Percentiles rank a stretch among this genome's conserved stretches.
Evolutionary conservation across 257 asterid genomes (phyloP).

Genomic region (Solanum piurae): DNA sequence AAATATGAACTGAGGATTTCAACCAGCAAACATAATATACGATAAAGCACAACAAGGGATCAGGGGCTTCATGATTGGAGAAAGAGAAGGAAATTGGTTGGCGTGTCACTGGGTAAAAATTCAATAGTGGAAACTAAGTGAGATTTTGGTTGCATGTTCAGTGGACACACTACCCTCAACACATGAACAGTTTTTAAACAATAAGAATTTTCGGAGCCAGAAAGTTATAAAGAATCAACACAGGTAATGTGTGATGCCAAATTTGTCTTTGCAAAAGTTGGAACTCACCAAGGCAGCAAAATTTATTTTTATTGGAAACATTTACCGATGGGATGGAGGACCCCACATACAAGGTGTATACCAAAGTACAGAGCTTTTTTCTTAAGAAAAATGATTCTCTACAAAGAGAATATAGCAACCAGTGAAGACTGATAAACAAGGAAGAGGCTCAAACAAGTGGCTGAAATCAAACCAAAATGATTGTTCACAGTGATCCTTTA

Average conservation of each 20-base stretch:
- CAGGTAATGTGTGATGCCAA: background rate
- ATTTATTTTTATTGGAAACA: background rate
- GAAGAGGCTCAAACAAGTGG: background rate
- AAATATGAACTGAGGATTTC: background rate
- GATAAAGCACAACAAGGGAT: background rate
- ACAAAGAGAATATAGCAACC: background rate
- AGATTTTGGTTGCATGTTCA: background rate
- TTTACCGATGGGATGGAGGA: background rate
- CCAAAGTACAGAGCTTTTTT: background rate
- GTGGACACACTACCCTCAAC: background rate
- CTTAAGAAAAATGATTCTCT: background rate
- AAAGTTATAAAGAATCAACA: background rate
- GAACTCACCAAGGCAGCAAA: background rate
- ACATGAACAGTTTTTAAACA: background rate
- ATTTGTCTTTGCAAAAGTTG: background rate
- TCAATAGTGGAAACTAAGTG: background rate
- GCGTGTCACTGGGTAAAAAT: background rate
- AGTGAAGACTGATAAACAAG: background rate
- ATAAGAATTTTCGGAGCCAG: background rate
- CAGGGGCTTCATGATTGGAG: background rate
- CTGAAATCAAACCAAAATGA: background rate
- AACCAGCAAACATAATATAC: background rate
- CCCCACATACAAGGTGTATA: background rate
- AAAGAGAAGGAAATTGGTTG: slow-evolving; percentile 10
- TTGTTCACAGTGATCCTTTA: background rate